These are phyloP conservation scores for Scolecobasidium constrictum DNA, from an alignment of 2,329 filamentous ascomycete species.

Conservation along the genomic window DNA sequence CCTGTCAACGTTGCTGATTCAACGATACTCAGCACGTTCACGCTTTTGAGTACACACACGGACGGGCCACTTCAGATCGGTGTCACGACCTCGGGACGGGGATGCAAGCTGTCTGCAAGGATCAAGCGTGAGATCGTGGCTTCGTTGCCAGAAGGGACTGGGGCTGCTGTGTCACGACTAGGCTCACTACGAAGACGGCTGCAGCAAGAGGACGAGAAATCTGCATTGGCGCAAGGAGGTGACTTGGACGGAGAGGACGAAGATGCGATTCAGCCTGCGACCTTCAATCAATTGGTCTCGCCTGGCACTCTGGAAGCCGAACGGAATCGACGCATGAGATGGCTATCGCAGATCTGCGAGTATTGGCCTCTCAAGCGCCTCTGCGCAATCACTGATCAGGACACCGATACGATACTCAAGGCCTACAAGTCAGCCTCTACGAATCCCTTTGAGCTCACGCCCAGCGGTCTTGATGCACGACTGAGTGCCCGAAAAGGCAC, in stretches of 20 bases:
- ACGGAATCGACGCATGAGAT: conserved; percentile 75
- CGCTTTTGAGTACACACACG: conserved; percentile 74
- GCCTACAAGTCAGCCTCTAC: conserved; percentile 45
- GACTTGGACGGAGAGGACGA: conserved; percentile 43
- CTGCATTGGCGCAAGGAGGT: conserved; percentile 20
- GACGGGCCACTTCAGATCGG: conserved; percentile 91
- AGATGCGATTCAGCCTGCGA: conserved; percentile 62
- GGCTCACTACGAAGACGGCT: conserved; percentile 42
- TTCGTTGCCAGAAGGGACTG: conserved; percentile 63
- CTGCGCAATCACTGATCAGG: conserved; percentile 65
- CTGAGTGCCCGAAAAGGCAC: conserved; percentile 40
- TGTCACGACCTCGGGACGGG: conserved; percentile 87
- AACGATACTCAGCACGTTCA: conserved; percentile 78
- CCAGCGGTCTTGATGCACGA: conserved; percentile 15
- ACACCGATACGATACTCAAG: conserved; percentile 65
- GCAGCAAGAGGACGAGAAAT: conserved; percentile 33
- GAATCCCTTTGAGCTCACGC: conserved; percentile 17
- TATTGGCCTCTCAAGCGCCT: conserved; percentile 90
- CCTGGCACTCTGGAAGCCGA: conserved; percentile 63
- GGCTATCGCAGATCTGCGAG: conserved; percentile 93
- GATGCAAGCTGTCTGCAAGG: conserved; percentile 84
- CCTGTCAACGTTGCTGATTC: conserved; percentile 89
- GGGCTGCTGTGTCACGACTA: conserved; percentile 63
- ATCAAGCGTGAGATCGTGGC: conserved; percentile 82
- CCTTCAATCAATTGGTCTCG: conserved; percentile 73